phyloP scores from a whole-genome alignment of 352 stramenopile genomes.

The Pythium pyrilobum region DNA sequence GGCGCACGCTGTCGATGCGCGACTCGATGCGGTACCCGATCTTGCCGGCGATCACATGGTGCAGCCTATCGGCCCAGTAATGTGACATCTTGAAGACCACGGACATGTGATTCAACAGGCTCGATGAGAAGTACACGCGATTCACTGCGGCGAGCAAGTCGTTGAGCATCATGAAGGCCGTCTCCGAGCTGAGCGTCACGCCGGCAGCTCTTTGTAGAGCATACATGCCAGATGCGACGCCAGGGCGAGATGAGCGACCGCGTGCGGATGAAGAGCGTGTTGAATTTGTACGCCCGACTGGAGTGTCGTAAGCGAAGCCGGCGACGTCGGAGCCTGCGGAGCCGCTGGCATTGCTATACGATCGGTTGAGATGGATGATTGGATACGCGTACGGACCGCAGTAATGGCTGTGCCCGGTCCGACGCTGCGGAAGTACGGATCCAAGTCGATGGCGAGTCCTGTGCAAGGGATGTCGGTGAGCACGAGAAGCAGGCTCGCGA shows the following conservation, averaged over 20 bases:
- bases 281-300: constrained; percentile 19
- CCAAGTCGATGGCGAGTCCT: constrained; percentile 27
- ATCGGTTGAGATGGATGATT: constrained; percentile 24
- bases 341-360: not conserved
- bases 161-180: constrained; percentile 35
- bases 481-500: no score
- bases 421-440: constrained; percentile 20
- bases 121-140: not conserved
- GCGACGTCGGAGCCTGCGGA: not conserved
- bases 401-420: constrained; percentile 24
- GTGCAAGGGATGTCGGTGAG: constrained; percentile 56
- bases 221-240: constrained; percentile 24
- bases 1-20: constrained; percentile 5
- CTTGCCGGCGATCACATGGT: constrained; percentile 16
- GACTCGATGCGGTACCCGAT: constrained; percentile 10
- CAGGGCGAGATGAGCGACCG: constrained; percentile 13
- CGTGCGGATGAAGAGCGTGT: constrained; percentile 11
- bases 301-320: not conserved
- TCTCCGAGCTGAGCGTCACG: constrained; percentile 15
- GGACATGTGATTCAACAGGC: not conserved
- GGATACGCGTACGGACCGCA: constrained; percentile 51
- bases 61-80: constrained; percentile 32
- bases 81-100: constrained; percentile 16
- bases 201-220: constrained; percentile 12
- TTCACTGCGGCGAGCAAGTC: constrained; percentile 18